Evolutionary conservation across 768 basidiomycete species (phyloP).

Genomic region (Crassisporium funariophilum): DNA sequence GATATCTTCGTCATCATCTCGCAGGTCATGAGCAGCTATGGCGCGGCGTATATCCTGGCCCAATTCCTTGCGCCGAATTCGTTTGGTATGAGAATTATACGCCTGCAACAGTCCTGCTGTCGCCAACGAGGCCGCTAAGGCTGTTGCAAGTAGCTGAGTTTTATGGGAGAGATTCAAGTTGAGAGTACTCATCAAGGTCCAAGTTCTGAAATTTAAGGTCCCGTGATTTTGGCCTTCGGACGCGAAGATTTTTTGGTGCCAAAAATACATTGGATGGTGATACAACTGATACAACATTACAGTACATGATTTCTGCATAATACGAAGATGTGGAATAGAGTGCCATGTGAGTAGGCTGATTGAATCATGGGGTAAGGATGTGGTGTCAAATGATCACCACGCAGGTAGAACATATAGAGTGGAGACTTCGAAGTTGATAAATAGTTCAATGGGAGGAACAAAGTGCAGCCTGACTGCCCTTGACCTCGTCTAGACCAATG

Average conservation of each 20-base stretch:
- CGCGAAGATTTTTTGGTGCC: not conserved
- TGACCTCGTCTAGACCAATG: not conserved
- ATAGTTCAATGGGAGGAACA: slow-evolving; percentile 5
- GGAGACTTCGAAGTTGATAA: slow-evolving; percentile 8
- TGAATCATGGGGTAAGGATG: not conserved
- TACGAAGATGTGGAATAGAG: not conserved
- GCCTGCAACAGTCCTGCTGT: slow-evolving; percentile 63
- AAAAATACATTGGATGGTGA: not conserved
- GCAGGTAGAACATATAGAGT: not conserved
- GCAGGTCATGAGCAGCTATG: slow-evolving; percentile 36
- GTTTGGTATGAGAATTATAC: slow-evolving; percentile 52
- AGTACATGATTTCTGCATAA: slow-evolving; percentile 8
- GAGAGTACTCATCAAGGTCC: no score
- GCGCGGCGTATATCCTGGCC: slow-evolving; percentile 59
- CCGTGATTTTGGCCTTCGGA: not conserved
- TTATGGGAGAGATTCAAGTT: slow-evolving; percentile 59
- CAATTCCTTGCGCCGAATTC: slow-evolving; percentile 54
- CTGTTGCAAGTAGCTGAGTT: slow-evolving; percentile 65
- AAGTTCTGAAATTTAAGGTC: no score
- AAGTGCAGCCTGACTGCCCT: not conserved
- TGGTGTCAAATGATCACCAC: not conserved
- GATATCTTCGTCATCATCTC: slow-evolving; percentile 12
- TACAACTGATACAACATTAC: no score
- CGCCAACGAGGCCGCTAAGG: slow-evolving; percentile 61
- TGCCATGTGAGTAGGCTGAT: no score